These are phyloP conservation scores for Circinella umbellata DNA, from an alignment of 371 early-diverging fungal species.

Conservation along the genomic window DNA sequence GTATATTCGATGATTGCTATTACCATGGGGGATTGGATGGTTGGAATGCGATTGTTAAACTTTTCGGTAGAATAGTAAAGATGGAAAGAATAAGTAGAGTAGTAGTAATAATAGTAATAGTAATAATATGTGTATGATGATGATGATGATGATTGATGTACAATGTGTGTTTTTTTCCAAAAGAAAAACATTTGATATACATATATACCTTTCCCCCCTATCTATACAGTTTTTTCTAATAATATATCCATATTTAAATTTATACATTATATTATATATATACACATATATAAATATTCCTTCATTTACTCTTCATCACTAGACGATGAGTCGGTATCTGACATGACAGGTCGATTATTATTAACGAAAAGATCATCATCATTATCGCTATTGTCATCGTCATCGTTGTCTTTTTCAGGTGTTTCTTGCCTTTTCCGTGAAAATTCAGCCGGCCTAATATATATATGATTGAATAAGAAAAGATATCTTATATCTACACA, in stretches of 20 bases:
- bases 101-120: background rate
- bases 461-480: no score
- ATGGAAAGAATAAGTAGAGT: background rate
- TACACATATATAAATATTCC: background rate
- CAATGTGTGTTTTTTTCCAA: background rate
- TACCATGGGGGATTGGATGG: constrained; percentile 27
- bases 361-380: constrained; percentile 75
- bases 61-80: constrained; percentile 5
- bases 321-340: constrained; percentile 34
- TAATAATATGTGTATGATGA: background rate
- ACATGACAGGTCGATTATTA: constrained; percentile 61
- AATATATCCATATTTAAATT: background rate
- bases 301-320: constrained; percentile 32
- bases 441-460: constrained; percentile 47
- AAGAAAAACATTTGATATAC: background rate
- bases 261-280: background rate
- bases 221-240: background rate
- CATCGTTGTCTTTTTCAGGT: constrained; percentile 16
- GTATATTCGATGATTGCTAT: constrained; percentile 26
- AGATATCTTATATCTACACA: no score
- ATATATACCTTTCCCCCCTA: background rate
- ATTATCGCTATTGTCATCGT: constrained; percentile 27
- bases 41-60: constrained; percentile 15
- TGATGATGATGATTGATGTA: background rate
- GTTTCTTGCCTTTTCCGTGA: constrained; percentile 22